These are phyloP conservation scores for Candida methanosorbosa DNA, from an alignment of 805 yeast genomes.

Conservation along the genomic window DNA sequence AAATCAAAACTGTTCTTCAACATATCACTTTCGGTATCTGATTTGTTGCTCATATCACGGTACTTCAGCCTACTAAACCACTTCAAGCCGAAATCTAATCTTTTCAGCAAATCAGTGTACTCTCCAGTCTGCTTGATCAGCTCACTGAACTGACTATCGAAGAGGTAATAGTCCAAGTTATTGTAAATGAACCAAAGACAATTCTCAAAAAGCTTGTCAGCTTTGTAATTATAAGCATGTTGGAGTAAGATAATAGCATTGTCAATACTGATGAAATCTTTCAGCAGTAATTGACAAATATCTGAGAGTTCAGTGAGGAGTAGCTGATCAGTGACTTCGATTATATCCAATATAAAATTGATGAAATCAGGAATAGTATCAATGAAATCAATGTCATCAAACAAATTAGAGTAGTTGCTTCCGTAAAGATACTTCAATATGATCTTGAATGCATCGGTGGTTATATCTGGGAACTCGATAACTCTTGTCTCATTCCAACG, in stretches of 20 bases:
- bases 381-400: slow-evolving; percentile 22
- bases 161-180: slow-evolving; percentile 54
- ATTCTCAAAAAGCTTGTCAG: slow-evolving; percentile 45
- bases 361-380: slow-evolving; percentile 32
- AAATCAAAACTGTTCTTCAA: slow-evolving; percentile 9
- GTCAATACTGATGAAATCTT: slow-evolving; percentile 47
- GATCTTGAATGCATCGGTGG: slow-evolving; percentile 33
- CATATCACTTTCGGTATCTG: not conserved
- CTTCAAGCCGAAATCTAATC: slow-evolving; percentile 24
- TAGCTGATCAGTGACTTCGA: slow-evolving; percentile 56
- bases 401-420: slow-evolving; percentile 28
- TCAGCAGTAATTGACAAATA: slow-evolving; percentile 50
- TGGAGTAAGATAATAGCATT: slow-evolving; percentile 50
- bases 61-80: slow-evolving; percentile 24
- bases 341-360: slow-evolving; percentile 44
- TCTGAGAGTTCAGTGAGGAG: slow-evolving; percentile 50
- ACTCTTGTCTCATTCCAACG: slow-evolving; percentile 37
- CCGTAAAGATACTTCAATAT: slow-evolving; percentile 55
- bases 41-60: slow-evolving; percentile 10
- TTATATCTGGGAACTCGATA: slow-evolving; percentile 36
- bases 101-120: slow-evolving; percentile 8
- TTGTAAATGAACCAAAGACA: slow-evolving; percentile 63
- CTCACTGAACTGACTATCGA: slow-evolving; percentile 31
- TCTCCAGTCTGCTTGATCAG: slow-evolving; percentile 19
- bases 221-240: slow-evolving; percentile 43